Conservation (phyloP, 2,329 filamentous ascomycete genomes). For the Periconia macrospinosa region DNA sequence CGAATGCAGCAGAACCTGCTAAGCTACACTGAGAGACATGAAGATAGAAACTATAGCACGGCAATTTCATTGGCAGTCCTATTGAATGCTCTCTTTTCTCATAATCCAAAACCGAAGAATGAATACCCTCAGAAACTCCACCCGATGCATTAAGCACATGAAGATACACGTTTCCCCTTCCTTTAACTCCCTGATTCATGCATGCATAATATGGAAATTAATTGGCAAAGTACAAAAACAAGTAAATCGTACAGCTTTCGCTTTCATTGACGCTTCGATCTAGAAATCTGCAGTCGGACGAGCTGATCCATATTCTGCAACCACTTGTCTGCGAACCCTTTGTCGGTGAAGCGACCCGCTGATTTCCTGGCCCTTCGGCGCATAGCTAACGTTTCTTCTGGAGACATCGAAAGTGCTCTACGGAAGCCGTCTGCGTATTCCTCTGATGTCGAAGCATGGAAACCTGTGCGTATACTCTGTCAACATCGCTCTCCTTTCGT, state of each 20-base stretch:
- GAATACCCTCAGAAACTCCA: no score
- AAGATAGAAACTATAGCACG: no score
- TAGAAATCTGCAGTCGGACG: constrained; percentile 51
- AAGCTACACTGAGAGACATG: no score
- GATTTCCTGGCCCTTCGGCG: constrained; percentile 75
- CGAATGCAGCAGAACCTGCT: no score
- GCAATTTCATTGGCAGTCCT: no score
- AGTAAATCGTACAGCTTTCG: not conserved
- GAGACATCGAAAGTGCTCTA: constrained; percentile 69
- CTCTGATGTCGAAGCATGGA: constrained; percentile 75
- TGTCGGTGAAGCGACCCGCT: constrained; percentile 83
- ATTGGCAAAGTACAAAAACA: not conserved
- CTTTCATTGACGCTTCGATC: not conserved
- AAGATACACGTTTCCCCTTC: no score
- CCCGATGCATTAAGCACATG: no score
- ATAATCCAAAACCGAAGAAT: no score
- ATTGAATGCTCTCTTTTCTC: no score
- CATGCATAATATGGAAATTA: not conserved
- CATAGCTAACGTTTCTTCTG: constrained; percentile 70
- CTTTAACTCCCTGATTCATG: no score
- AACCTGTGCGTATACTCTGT: constrained; percentile 58
- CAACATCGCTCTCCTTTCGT: not conserved
- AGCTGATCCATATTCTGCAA: constrained; percentile 72
- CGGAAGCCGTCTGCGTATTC: constrained; percentile 83
- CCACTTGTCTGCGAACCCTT: constrained; percentile 82